These are phyloP conservation scores for Amborella trichopoda DNA, from an alignment of 164 flowering plant genomes.

Conservation along the genomic window DNA sequence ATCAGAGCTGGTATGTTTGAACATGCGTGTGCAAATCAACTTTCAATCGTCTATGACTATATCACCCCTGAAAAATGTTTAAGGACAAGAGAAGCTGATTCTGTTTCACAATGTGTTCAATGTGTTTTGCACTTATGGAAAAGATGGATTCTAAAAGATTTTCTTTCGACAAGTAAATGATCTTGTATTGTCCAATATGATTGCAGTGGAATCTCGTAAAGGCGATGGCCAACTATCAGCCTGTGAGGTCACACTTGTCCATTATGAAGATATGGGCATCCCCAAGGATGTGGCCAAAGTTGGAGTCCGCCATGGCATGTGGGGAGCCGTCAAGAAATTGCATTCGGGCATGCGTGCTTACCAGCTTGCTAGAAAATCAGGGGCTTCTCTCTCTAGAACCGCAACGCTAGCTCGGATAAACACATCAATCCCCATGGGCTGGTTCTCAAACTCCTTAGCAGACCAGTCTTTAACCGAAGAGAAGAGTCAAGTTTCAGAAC, in stretches of 20 bases:
- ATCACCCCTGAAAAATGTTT: not conserved
- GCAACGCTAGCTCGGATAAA: constrained; percentile 64
- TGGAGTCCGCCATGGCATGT: constrained; percentile 97
- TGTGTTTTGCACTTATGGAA: no score
- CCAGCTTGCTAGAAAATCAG: constrained; percentile 57
- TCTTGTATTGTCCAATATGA: no score
- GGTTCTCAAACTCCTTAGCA: constrained; percentile 16
- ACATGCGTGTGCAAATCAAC: not conserved
- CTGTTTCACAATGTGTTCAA: not conserved
- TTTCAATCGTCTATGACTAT: not conserved
- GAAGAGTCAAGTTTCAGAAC: constrained; percentile 1
- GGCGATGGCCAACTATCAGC: constrained; percentile 83
- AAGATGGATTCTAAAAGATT: no score
- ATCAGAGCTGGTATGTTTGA: constrained; percentile 63
- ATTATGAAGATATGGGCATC: constrained; percentile 97
- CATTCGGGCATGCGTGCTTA: constrained; percentile 85
- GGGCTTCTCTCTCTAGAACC: constrained; percentile 38
- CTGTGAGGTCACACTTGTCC: constrained; percentile 79
- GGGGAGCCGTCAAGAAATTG: constrained; percentile 93
- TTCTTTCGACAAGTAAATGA: no score
- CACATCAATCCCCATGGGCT: constrained; percentile 41
- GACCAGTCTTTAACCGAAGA: constrained; percentile 24
- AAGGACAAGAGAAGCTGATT: not conserved
- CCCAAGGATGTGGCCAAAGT: constrained; percentile 93
- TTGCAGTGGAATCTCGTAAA: constrained; percentile 73